Percentiles rank a stretch among this genome's conserved stretches.
Evolutionary conservation across 257 asterid species (phyloP).

Genomic region (Coffea canephora): DNA sequence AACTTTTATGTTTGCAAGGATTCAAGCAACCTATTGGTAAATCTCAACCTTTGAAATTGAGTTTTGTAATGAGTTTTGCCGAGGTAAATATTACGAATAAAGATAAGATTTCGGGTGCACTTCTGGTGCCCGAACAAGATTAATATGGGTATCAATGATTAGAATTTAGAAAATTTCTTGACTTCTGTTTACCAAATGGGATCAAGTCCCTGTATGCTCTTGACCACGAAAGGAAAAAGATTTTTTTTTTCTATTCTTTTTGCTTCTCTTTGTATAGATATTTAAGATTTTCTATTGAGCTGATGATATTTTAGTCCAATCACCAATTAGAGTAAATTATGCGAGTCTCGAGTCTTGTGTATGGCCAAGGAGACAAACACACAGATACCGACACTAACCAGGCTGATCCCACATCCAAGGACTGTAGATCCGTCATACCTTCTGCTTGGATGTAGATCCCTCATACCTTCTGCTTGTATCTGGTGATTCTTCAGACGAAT

Average conservation of each 20-base stretch:
- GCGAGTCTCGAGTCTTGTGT: neutral
- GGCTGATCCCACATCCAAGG: neutral
- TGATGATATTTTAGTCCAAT: neutral
- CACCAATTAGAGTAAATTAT: neutral
- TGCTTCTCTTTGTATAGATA: too few species aligned
- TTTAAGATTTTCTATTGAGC: neutral
- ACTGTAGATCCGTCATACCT: neutral
- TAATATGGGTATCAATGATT: too few species aligned
- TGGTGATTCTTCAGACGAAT: neutral
- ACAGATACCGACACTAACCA: neutral
- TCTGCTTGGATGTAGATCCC: neutral
- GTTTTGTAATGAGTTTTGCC: too few species aligned
- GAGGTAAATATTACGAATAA: too few species aligned
- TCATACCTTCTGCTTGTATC: neutral
- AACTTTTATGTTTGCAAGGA: neutral
- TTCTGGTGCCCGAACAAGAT: too few species aligned
- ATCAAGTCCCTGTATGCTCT: too few species aligned
- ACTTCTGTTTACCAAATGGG: too few species aligned
- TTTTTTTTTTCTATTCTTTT: too few species aligned
- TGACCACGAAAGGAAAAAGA: too few species aligned
- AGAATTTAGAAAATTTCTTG: too few species aligned
- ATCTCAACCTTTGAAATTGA: neutral
- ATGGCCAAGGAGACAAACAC: neutral
- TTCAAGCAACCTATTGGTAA: too few species aligned
- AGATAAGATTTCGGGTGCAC: too few species aligned